Conservation (phyloP, 164 flowering plant species). For the Tetracentron sinense region DNA sequence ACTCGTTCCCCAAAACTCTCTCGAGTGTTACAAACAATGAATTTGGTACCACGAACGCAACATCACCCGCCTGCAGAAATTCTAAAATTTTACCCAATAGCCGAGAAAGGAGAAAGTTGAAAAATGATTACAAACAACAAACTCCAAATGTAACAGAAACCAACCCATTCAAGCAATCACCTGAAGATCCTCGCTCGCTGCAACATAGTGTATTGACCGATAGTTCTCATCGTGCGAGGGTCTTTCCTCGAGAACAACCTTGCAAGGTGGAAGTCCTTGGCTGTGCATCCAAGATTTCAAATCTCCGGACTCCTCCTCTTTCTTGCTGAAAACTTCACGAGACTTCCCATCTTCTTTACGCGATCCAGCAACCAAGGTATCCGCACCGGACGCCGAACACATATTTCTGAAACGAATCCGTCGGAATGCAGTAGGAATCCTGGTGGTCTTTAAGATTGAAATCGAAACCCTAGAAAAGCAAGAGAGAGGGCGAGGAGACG, state of each 20-base stretch:
- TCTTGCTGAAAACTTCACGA: slow-evolving; percentile 24
- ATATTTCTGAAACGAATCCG: slow-evolving; percentile 20
- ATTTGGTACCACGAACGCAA: slow-evolving; percentile 85
- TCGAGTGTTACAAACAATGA: slow-evolving; percentile 92
- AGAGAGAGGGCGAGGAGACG: slow-evolving; percentile 13
- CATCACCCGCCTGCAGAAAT: slow-evolving; percentile 68
- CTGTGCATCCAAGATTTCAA: slow-evolving; percentile 92
- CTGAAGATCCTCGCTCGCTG: slow-evolving; percentile 90
- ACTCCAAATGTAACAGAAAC: neutral
- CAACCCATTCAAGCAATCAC: slow-evolving; percentile 23
- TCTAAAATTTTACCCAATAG: slow-evolving; percentile 4
- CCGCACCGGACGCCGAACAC: slow-evolving; percentile 52
- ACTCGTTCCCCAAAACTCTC: slow-evolving; percentile 90
- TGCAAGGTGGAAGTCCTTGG: slow-evolving; percentile 86
- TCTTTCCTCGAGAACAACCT: slow-evolving; percentile 69
- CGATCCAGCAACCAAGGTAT: slow-evolving; percentile 50
- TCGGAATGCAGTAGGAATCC: slow-evolving; percentile 10
- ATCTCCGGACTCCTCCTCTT: slow-evolving; percentile 43
- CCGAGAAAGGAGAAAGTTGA: neutral
- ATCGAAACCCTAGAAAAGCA: slow-evolving; percentile 22
- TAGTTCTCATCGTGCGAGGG: slow-evolving; percentile 53
- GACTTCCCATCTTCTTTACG: slow-evolving; percentile 35
- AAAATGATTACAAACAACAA: neutral
- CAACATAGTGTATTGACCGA: slow-evolving; percentile 73
- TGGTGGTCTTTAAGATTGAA: slow-evolving; percentile 7